Base-by-base conservation (phyloP, 768 basidiomycete species). In the Leucocoprinus birnbaumii region DNA sequence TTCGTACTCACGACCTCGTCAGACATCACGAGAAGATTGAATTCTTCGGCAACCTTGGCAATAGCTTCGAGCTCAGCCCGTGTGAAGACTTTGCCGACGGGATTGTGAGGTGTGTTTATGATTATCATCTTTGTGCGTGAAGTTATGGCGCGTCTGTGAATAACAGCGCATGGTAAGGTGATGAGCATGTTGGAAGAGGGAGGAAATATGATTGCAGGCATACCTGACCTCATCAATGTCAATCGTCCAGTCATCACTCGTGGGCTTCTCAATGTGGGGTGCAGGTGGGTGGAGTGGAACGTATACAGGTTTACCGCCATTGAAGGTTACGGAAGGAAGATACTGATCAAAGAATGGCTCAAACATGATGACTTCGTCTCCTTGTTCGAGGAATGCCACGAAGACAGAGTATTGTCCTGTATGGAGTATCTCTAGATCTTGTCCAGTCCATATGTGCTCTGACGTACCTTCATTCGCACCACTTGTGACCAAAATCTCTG, bases 261-360 rank as follows among this genome's bases (percentile, higher is more conserved):
- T 77, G 1, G 81, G 77, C 53, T 78, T 79, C 24, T 71, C 68
- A 26, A 71, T 65, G 25, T 71, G 63, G 11, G 72, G 65, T 16
- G 70, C 63, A n/a, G 94, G 89, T 0, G 97, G 96, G 63, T 97
- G 95, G 19, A 99, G 77, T 3, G 97, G 96, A 9, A 99, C 94
- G 66, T 91, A 98, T 45, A 98, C 87, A 11, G 95, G 94, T 58
- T 83, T 85, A 43, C 94, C 96, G 26, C 91, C 91, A 63, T 96
- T 94, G 82, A 98, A 97, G 25, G 87, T 89, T 50, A 96, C 87
- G 5, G 91, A 92, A 21, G 94, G 89, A 49, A 94, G 80, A 68
- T 94, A 96, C 68, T 98, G 95, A 66, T 98, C 95, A 66, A 97
- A 98, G 78, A 93, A 97, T 1, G 95, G 96, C 71, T 98, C 97